phyloP scores from a whole-genome alignment of 129 eudicot species.

The Solidago caesia region DNA sequence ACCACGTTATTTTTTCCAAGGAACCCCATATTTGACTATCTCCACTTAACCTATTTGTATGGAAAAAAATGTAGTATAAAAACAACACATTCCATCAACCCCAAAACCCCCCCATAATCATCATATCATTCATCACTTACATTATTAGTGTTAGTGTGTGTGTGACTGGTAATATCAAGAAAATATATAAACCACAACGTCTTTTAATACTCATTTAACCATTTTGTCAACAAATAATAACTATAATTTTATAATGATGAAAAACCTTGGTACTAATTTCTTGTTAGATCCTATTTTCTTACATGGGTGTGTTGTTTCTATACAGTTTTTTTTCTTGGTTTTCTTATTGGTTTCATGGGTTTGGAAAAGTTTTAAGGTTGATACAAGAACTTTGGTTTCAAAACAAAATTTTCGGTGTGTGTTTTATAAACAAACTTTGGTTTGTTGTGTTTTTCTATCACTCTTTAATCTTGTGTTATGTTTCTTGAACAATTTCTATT shows the following conservation, averaged over 20 bases:
- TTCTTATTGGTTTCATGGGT: slow-evolving; percentile 34
- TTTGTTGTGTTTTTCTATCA: slow-evolving; percentile 39
- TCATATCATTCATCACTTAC: slow-evolving; percentile 4
- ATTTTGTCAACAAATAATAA: neutral
- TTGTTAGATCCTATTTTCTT: slow-evolving; percentile 43
- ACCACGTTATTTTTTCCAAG: slow-evolving; percentile 24
- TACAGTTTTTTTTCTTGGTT: slow-evolving; percentile 45
- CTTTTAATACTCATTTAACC: neutral
- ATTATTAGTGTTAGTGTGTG: neutral
- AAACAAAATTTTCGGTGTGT: slow-evolving; percentile 30
- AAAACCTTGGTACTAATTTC: neutral
- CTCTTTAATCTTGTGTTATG: no score
- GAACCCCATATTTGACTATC: slow-evolving; percentile 21
- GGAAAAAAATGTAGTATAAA: neutral
- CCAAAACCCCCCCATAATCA: neutral
- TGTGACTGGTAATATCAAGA: slow-evolving; percentile 19
- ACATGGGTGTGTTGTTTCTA: slow-evolving; percentile 35
- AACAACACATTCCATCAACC: slow-evolving; percentile 20
- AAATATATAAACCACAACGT: neutral
- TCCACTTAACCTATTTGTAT: neutral
- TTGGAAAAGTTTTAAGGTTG: slow-evolving; percentile 22
- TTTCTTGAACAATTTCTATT: no score
- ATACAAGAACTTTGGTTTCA: slow-evolving; percentile 19
- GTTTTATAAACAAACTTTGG: slow-evolving; percentile 47
- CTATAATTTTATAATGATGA: slow-evolving; percentile 1